These are phyloP conservation scores for Leccinum fibrillosum DNA, from an alignment of 768 basidiomycete genomes.

Conservation along the genomic window DNA sequence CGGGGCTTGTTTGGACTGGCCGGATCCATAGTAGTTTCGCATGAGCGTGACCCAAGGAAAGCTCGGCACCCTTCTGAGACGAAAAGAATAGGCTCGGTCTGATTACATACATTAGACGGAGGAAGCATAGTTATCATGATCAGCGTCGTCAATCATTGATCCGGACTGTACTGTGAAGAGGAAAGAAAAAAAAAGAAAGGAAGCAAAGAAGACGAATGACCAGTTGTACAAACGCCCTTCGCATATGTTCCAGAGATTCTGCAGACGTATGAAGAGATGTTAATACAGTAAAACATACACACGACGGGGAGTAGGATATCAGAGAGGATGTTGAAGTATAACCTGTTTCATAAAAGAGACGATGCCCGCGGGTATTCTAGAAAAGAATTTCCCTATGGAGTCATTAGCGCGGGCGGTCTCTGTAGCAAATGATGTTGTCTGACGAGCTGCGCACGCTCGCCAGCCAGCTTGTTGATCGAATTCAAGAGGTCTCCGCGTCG, in stretches of 20 bases:
- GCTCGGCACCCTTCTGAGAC: neutral
- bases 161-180: neutral
- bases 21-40: too few species aligned
- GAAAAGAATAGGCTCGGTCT: neutral
- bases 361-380: slow-evolving; percentile 3
- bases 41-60: too few species aligned
- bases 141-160: neutral
- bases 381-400: slow-evolving; percentile 10
- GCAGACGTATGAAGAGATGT: neutral
- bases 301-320: neutral
- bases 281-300: neutral
- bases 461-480: slow-evolving; percentile 76
- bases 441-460: slow-evolving; percentile 47
- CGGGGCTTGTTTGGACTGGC: too few species aligned
- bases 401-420: slow-evolving; percentile 32
- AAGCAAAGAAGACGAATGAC: neutral
- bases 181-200: neutral
- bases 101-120: neutral
- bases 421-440: slow-evolving; percentile 33
- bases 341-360: neutral
- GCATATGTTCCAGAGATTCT: neutral
- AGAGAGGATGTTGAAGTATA: neutral
- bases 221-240: neutral
- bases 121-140: neutral
- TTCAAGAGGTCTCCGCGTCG: slow-evolving; percentile 78